Percentiles rank a stretch among this genome's conserved stretches.
These are phyloP conservation scores for Kregervanrija delftensis DNA, from an alignment of 805 yeast species.

Conservation along the genomic window DNA sequence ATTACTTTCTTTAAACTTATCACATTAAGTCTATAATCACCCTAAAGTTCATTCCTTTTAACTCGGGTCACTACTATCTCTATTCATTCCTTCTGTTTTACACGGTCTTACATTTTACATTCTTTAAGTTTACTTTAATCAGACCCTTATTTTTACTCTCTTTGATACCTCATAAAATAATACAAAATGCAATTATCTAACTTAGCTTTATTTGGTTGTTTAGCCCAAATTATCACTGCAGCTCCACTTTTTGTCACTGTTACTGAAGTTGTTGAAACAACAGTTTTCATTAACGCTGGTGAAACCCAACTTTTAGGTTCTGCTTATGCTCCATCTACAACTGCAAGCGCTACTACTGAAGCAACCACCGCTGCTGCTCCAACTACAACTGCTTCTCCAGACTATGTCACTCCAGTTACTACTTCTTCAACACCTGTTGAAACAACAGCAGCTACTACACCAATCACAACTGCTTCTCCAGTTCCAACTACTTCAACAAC, in stretches of 20 bases:
- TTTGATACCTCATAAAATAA: not conserved
- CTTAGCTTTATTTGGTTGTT: constrained; percentile 14
- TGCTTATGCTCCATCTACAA: constrained; percentile 9
- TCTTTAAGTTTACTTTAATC: too few species aligned
- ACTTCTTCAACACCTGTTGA: constrained; percentile 7
- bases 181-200: constrained; percentile 15
- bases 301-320: constrained; percentile 8
- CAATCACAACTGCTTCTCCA: constrained; percentile 10
- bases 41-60: too few species aligned
- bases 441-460: constrained; percentile 9
- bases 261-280: constrained; percentile 17
- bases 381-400: constrained; percentile 4
- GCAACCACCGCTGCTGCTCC: constrained; percentile 3
- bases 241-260: constrained; percentile 21
- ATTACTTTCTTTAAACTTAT: too few species aligned
- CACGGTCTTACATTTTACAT: too few species aligned
- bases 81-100: too few species aligned
- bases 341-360: not conserved
- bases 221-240: constrained; percentile 16
- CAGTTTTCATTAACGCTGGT: constrained; percentile 18
- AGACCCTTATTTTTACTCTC: not conserved
- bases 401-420: constrained; percentile 7
- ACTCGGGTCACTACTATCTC: too few species aligned
- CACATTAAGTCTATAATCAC: too few species aligned
- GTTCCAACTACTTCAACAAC: constrained; percentile 10